Conservation (phyloP, 1,139 yeast species). For the Yamadazyma conglobata region DNA sequence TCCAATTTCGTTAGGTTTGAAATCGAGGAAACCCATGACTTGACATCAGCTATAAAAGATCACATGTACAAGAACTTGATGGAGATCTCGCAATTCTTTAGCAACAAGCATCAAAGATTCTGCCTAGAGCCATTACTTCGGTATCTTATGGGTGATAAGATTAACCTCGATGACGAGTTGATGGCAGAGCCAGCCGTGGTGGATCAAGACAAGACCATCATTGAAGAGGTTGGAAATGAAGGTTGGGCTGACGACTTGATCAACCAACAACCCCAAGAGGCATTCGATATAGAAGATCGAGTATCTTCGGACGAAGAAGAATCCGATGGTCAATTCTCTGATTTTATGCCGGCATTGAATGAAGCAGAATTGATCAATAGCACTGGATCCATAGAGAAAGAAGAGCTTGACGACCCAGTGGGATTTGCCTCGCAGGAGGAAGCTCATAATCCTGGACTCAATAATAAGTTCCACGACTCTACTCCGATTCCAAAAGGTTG, state of each 20-base stretch:
- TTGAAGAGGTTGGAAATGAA: conserved; percentile 38
- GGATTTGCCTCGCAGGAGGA: conserved; percentile 17
- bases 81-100: conserved; percentile 55
- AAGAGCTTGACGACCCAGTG: conserved; percentile 15
- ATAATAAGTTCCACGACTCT: conserved; percentile 49
- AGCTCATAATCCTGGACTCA: background rate
- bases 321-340: conserved; percentile 30
- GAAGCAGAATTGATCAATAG: conserved; percentile 24
- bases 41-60: conserved; percentile 43
- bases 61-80: conserved; percentile 51
- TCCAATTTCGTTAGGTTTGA: conserved; percentile 40
- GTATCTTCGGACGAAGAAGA: conserved; percentile 16
- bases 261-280: conserved; percentile 29
- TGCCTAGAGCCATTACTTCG: conserved; percentile 82
- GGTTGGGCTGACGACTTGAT: conserved; percentile 47
- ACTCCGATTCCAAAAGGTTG: conserved; percentile 93
- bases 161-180: conserved; percentile 44
- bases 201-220: conserved; percentile 16
- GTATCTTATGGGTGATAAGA: conserved; percentile 76
- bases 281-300: conserved; percentile 11
- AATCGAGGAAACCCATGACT: conserved; percentile 76
- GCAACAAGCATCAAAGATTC: conserved; percentile 53
- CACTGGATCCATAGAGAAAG: conserved; percentile 15
- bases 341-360: conserved; percentile 28
- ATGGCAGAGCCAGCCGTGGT: conserved; percentile 24